phyloP scores from a whole-genome alignment of 805 yeast genomes.

The Candida ponderosae region DNA sequence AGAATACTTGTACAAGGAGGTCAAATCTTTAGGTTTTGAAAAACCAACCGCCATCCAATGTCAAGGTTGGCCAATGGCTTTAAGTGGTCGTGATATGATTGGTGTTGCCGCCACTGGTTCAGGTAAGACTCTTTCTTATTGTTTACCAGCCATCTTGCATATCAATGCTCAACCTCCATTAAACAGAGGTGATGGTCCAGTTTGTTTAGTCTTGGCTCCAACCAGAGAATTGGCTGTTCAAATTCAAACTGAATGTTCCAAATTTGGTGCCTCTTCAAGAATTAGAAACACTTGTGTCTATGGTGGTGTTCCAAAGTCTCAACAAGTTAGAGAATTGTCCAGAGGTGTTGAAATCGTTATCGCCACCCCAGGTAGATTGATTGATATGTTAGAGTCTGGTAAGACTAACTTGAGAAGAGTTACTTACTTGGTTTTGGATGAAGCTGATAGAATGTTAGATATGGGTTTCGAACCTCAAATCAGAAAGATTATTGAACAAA shows the following conservation, averaged over 20 bases:
- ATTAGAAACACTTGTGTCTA: conserved; percentile 96
- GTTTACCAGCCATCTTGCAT: conserved; percentile 95
- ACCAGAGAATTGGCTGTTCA: conserved; percentile 99
- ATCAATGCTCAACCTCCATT: conserved; percentile 96
- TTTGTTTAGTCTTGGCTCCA: conserved; percentile 92
- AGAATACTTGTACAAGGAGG: conserved; percentile 82
- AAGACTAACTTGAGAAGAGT: conserved; percentile 94
- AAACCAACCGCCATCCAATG: conserved; percentile 95
- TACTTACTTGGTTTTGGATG: conserved; percentile 94
- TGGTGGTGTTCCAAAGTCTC: conserved; percentile 99
- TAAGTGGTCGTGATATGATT: conserved; percentile 97
- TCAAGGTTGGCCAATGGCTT: conserved; percentile 99
- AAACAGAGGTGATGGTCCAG: conserved; percentile 94
- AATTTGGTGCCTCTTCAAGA: conserved; percentile 86
- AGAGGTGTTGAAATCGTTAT: conserved; percentile 94
- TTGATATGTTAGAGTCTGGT: conserved; percentile 93
- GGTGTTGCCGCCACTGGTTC: conserved; percentile 99
- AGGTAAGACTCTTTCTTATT: conserved; percentile 95
- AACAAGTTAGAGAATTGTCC: conserved; percentile 90
- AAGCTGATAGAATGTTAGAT: conserved; percentile 99
- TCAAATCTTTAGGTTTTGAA: conserved; percentile 86
- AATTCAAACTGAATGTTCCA: conserved; percentile 92
- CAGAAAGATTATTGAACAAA: conserved; percentile 95
- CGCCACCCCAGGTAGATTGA: conserved; percentile 98
- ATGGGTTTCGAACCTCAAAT: conserved; percentile 99